Conservation (phyloP, 306 rosid genomes). For the Fragaria nilgerrensis region DNA sequence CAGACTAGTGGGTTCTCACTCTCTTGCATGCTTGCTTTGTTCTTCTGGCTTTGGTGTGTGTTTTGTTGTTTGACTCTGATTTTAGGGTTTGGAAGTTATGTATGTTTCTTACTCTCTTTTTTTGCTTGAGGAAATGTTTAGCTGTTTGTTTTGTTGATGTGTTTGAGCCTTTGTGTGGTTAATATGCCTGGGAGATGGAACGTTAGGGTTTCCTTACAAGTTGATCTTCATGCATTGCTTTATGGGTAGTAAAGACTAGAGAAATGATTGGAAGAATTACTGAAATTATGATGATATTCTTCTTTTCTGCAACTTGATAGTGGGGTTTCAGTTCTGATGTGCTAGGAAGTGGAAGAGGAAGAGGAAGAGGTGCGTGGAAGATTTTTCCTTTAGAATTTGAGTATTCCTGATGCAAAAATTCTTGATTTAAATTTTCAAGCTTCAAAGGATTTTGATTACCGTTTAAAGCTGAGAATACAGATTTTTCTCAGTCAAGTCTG, state of each 20-base stretch:
- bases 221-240: not conserved
- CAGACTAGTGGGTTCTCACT: not conserved
- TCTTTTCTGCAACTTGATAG: not conserved
- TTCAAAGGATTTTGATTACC: not conserved
- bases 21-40: not conserved
- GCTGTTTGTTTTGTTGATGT: not conserved
- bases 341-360: not conserved
- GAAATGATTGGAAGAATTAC: not conserved
- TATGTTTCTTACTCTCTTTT: too few species aligned
- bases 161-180: not conserved
- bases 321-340: not conserved
- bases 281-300: not conserved
- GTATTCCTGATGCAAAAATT: not conserved
- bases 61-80: not conserved
- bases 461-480: too few species aligned
- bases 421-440: not conserved
- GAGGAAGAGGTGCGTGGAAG: not conserved
- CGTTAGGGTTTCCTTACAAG: not conserved
- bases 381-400: not conserved
- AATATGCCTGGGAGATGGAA: not conserved
- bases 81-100: constrained; percentile 16
- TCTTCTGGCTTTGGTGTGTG: not conserved
- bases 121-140: not conserved
- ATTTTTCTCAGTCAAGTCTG: not conserved
- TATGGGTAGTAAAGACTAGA: not conserved